phyloP scores from a whole-genome alignment of 176 grass and related monocot genomes.

The Phragmites australis region DNA sequence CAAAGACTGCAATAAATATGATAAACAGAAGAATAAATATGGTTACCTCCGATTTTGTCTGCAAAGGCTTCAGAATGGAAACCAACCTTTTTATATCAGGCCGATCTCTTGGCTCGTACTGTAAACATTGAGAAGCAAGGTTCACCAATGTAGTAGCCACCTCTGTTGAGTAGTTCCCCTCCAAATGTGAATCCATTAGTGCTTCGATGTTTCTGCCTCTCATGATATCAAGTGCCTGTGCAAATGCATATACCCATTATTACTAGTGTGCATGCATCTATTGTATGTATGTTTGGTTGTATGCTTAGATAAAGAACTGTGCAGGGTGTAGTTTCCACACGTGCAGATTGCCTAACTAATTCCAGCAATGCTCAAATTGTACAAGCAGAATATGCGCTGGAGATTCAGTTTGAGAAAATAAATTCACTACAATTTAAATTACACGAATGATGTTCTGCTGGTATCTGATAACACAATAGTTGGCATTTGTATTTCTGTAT shows the following conservation, averaged over 20 bases:
- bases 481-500: not conserved
- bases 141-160: conserved; percentile 88
- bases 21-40: conserved; percentile 9
- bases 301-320: not conserved
- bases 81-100: conserved; percentile 78
- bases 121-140: conserved; percentile 83
- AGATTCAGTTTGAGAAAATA: conserved; percentile 23
- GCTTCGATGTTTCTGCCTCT: conserved; percentile 72
- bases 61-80: conserved; percentile 67
- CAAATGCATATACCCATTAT: not conserved
- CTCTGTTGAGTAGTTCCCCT: conserved; percentile 78
- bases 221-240: conserved; percentile 90
- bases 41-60: conserved; percentile 75
- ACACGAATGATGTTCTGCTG: not conserved
- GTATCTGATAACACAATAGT: not conserved
- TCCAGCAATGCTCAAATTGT: conserved; percentile 4
- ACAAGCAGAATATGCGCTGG: not conserved
- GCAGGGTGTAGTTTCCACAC: not conserved
- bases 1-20: conserved; percentile 11
- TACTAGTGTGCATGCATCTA: too few relatives aligned
- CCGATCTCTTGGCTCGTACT: conserved; percentile 82
- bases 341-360: not conserved
- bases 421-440: not conserved
- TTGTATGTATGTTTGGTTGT: not conserved
- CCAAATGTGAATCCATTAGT: conserved; percentile 92